A percentile compares a stretch with the other conserved stretches of the same genome.
These are phyloP conservation scores for Pilaira anomala DNA, from an alignment of 192 early-diverging fungal species.

Conservation along the genomic window DNA sequence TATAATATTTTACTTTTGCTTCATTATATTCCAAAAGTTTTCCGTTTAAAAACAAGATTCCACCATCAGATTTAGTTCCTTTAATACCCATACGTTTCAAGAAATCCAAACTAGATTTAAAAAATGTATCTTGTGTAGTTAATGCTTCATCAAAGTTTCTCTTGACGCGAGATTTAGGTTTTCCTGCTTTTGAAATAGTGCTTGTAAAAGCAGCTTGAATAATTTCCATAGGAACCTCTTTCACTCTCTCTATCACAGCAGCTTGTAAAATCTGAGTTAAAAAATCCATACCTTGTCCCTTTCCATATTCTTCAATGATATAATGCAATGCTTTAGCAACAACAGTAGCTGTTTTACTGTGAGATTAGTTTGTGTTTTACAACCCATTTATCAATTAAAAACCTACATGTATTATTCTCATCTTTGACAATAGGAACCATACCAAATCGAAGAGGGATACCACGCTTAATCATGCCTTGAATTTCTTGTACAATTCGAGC, in stretches of 20 bases:
- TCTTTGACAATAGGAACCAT: conserved; percentile 64
- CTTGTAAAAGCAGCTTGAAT: conserved; percentile 5
- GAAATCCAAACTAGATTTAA: conserved; percentile 12
- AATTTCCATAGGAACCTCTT: neutral
- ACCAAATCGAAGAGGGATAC: conserved; percentile 86
- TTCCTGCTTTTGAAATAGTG: neutral
- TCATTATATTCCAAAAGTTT: conserved; percentile 62
- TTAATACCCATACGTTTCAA: conserved; percentile 23
- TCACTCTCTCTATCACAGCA: neutral
- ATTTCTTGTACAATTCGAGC: conserved; percentile 59
- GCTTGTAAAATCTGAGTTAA: conserved; percentile 19
- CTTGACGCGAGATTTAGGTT: conserved; percentile 10
- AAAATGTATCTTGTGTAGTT: conserved; percentile 8
- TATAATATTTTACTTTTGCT: conserved; percentile 16
- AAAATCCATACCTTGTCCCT: conserved; percentile 30
- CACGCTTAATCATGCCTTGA: conserved; percentile 57
- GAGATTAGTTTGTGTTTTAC: neutral
- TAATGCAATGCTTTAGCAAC: conserved; percentile 39
- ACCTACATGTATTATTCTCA: conserved; percentile 38
- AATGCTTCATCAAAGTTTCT: conserved; percentile 24
- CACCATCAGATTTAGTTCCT: conserved; percentile 27
- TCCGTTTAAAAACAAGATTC: conserved; percentile 78
- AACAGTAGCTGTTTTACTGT: conserved; percentile 40
- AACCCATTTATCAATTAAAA: neutral
- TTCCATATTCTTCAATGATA: conserved; percentile 34